A percentile compares a stretch with the other conserved stretches of the same genome.
These are phyloP conservation scores for Penstemon davidsonii DNA, from an alignment of 257 asterid genomes.

Conservation along the genomic window DNA sequence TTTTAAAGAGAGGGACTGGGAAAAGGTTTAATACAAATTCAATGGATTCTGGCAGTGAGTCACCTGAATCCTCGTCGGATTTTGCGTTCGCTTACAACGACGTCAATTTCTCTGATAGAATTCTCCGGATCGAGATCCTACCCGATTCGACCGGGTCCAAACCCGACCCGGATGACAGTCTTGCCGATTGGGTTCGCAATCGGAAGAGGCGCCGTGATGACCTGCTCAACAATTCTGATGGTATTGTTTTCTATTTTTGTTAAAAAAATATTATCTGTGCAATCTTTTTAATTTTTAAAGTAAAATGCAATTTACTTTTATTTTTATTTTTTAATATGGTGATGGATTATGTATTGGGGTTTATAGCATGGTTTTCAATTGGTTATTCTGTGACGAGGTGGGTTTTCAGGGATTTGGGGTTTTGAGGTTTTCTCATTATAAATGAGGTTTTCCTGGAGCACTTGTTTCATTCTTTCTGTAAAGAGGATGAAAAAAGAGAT, in stretches of 20 bases:
- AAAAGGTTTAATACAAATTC: slow-evolving; percentile 22
- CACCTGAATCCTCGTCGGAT: slow-evolving; percentile 43
- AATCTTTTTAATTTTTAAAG: neutral
- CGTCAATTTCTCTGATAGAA: slow-evolving; percentile 75
- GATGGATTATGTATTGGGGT: neutral
- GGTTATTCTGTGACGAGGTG: neutral
- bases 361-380: neutral
- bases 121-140: slow-evolving; percentile 60
- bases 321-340: neutral
- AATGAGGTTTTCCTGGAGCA: neutral
- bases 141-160: slow-evolving; percentile 46
- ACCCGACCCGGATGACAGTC: slow-evolving; percentile 42
- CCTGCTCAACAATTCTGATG: slow-evolving; percentile 39
- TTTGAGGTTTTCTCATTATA: no score
- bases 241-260: slow-evolving; percentile 34
- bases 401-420: neutral
- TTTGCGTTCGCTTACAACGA: slow-evolving; percentile 74
- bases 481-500: no score
- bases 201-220: slow-evolving; percentile 84
- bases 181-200: slow-evolving; percentile 61
- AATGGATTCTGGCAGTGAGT: slow-evolving; percentile 41
- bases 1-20: neutral
- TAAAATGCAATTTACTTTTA: neutral
- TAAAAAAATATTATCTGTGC: neutral
- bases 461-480: neutral